Conservation (phyloP, 169 alveolate species). For the Cryptosporidium sp. region DNA sequence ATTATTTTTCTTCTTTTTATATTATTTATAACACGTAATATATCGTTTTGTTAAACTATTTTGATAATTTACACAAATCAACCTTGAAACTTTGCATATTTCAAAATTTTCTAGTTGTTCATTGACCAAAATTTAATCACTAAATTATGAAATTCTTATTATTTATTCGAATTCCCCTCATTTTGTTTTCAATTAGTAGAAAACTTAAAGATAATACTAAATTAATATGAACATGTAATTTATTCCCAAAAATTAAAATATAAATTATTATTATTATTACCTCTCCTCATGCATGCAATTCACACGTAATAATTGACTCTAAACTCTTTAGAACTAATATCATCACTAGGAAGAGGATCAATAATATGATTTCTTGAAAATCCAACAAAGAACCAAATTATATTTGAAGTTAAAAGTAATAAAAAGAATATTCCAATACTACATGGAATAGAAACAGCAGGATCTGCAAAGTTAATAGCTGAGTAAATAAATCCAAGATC, state of each 20-base stretch:
- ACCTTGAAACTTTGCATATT: not conserved
- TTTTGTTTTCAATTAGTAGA: no score
- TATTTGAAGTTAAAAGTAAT: constrained; percentile 33
- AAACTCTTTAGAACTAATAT: not conserved
- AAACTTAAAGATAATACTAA: no score
- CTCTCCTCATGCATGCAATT: not conserved
- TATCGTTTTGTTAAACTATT: no score
- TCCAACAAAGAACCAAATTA: constrained; percentile 70
- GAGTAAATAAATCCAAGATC: constrained; percentile 70
- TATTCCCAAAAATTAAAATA: no score
- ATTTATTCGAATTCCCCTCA: not conserved
- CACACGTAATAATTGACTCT: constrained; percentile 62
- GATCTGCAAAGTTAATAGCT: constrained; percentile 73
- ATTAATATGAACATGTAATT: not conserved
- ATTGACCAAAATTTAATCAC: no score
- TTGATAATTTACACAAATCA: not conserved
- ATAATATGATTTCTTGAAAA: constrained; percentile 54
- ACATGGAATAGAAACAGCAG: constrained; percentile 66
- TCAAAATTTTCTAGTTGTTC: no score
- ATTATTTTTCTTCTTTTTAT: not conserved
- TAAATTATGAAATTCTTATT: no score
- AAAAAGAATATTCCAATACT: constrained; percentile 45
- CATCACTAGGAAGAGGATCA: constrained; percentile 60
- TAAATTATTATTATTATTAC: no score
- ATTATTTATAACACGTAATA: no score